Percentiles rank a stretch among this genome's conserved stretches.
These are phyloP conservation scores for Sordaria brevicollis DNA, from an alignment of 495 filamentous ascomycete species.

Conservation along the genomic window DNA sequence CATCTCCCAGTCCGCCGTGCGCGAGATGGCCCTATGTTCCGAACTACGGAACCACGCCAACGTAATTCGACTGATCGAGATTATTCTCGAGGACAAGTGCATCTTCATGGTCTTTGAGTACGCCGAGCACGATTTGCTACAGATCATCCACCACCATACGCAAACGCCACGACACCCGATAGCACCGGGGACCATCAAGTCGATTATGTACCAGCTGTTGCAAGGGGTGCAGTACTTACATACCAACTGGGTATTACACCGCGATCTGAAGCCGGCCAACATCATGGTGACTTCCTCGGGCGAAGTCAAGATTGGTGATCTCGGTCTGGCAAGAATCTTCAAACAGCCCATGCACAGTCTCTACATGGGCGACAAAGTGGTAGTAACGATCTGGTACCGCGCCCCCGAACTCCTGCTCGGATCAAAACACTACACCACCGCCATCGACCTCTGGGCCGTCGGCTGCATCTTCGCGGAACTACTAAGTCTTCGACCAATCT, in stretches of 20 bases:
- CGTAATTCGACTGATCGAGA: slow-evolving; percentile 86
- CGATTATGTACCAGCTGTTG: slow-evolving; percentile 87
- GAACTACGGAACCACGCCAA: slow-evolving; percentile 75
- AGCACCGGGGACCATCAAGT: slow-evolving; percentile 77
- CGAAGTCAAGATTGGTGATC: slow-evolving; percentile 86
- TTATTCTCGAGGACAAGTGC: slow-evolving; percentile 96
- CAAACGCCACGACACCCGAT: slow-evolving; percentile 79
- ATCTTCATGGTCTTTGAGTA: slow-evolving; percentile 99
- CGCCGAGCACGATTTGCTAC: slow-evolving; percentile 90
- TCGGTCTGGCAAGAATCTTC: slow-evolving; percentile 86
- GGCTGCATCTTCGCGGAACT: slow-evolving; percentile 98
- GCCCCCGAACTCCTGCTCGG: slow-evolving; percentile 90
- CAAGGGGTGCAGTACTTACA: slow-evolving; percentile 93
- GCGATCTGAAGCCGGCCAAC: slow-evolving; percentile 94
- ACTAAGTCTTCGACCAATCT: slow-evolving; percentile 82
- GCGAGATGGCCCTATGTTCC: slow-evolving; percentile 97
- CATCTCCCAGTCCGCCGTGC: slow-evolving; percentile 92
- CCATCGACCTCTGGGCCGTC: slow-evolving; percentile 94
- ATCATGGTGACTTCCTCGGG: slow-evolving; percentile 93
- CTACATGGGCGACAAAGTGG: slow-evolving; percentile 93
- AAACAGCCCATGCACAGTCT: slow-evolving; percentile 86
- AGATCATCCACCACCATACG: slow-evolving; percentile 97
- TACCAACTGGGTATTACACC: slow-evolving; percentile 93
- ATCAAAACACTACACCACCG: slow-evolving; percentile 86
- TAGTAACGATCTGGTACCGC: slow-evolving; percentile 99